Conservation (phyloP, 2,329 filamentous ascomycete species). For the Paraphaeosphaeria minitans region DNA sequence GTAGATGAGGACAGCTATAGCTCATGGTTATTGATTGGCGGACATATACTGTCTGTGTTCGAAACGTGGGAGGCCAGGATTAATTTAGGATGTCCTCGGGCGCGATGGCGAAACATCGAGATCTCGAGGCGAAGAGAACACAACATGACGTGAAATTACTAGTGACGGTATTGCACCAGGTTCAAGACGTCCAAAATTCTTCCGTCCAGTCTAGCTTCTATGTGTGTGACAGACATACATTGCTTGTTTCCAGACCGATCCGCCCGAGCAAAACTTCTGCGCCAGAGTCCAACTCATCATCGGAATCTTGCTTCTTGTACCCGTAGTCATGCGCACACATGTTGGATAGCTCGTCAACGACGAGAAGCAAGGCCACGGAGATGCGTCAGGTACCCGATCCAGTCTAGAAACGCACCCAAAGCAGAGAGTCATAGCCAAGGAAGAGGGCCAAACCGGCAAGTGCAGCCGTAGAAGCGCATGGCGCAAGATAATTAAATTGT, state of each 20-base stretch:
- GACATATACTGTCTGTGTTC: neutral
- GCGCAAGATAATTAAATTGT: neutral
- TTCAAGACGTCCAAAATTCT: neutral
- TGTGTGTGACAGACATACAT: neutral
- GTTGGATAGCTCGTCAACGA: too few species aligned
- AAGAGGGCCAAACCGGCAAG: neutral
- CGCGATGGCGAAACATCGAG: neutral
- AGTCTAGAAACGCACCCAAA: neutral
- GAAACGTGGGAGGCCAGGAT: constrained; percentile 2
- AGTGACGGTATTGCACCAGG: neutral
- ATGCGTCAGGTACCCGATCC: neutral
- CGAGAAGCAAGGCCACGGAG: too few species aligned
- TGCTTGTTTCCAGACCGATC: too few species aligned
- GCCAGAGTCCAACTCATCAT: too few species aligned
- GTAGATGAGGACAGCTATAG: neutral
- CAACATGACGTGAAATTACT: neutral
- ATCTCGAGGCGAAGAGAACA: constrained; percentile 1
- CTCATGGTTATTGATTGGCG: neutral
- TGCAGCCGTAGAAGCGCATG: neutral
- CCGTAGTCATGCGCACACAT: too few species aligned
- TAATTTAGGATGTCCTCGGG: neutral
- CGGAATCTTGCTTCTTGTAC: too few species aligned
- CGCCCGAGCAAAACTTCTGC: too few species aligned
- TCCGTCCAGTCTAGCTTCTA: neutral
- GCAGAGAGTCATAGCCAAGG: neutral